These are phyloP conservation scores for Nemania abortiva DNA, from an alignment of 2,329 filamentous ascomycete genomes.

Conservation along the genomic window DNA sequence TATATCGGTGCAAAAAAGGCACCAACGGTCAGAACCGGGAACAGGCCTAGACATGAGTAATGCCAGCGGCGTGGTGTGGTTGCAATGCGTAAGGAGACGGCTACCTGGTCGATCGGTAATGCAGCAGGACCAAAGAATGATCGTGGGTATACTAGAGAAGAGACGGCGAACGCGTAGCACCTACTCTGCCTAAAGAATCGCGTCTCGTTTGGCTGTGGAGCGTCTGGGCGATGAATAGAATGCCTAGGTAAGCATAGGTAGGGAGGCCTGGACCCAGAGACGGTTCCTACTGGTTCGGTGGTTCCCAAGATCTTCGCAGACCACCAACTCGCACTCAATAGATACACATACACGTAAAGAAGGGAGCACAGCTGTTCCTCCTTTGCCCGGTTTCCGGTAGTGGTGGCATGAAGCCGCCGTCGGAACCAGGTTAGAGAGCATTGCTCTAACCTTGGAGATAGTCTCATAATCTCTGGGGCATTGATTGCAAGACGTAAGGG, in stretches of 20 bases:
- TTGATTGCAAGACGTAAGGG: slow-evolving; percentile 27
- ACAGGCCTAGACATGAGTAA: slow-evolving; percentile 28
- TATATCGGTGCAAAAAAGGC: slow-evolving; percentile 18
- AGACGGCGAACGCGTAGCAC: neutral
- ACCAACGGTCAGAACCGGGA: slow-evolving; percentile 24
- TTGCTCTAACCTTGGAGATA: slow-evolving; percentile 20
- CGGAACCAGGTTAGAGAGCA: slow-evolving; percentile 30
- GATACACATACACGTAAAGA: neutral
- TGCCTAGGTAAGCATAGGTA: neutral
- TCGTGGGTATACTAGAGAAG: neutral
- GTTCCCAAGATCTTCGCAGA: slow-evolving; percentile 9
- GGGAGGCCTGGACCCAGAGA: slow-evolving; percentile 10
- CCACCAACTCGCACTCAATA: slow-evolving; percentile 14
- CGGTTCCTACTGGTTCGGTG: slow-evolving; percentile 28
- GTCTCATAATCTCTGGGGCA: slow-evolving; percentile 3
- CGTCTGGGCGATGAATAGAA: neutral
- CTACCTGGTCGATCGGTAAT: slow-evolving; percentile 27
- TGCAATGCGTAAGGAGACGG: slow-evolving; percentile 32
- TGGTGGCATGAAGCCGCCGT: slow-evolving; percentile 31
- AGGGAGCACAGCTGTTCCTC: slow-evolving; percentile 14
- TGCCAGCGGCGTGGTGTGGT: slow-evolving; percentile 34
- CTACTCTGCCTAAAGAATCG: slow-evolving; percentile 27
- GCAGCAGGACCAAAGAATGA: slow-evolving; percentile 25
- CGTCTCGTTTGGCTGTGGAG: slow-evolving; percentile 29
- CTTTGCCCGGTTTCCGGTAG: slow-evolving; percentile 31